These are phyloP conservation scores for Cornus controversa DNA, from an alignment of 148 eudicot species.

Conservation along the genomic window DNA sequence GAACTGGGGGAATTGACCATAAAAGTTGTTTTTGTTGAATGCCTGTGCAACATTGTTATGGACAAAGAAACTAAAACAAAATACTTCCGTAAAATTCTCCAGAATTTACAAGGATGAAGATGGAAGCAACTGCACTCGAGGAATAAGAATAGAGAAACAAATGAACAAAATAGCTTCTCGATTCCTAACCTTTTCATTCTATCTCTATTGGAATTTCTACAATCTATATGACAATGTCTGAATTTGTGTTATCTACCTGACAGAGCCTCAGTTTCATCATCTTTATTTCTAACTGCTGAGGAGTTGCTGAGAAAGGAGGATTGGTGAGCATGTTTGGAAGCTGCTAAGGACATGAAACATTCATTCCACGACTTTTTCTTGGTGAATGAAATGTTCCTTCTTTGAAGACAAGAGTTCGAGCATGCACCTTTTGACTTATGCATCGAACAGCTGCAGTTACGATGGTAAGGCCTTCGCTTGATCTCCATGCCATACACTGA, in stretches of 20 bases:
- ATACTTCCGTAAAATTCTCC: neutral
- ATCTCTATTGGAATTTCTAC: neutral
- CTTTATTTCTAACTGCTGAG: slow-evolving; percentile 4
- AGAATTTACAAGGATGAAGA: neutral
- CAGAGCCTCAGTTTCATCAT: neutral
- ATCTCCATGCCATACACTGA: slow-evolving; percentile 30
- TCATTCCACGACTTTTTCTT: slow-evolving; percentile 13
- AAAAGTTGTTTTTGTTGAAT: neutral
- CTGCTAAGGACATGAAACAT: slow-evolving; percentile 1
- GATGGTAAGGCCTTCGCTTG: slow-evolving; percentile 44
- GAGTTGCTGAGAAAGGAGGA: slow-evolving; percentile 5
- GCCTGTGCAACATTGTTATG: neutral
- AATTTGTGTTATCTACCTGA: neutral
- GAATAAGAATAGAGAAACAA: neutral
- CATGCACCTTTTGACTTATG: slow-evolving; percentile 28
- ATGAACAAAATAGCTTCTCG: neutral
- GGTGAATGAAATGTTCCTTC: slow-evolving; percentile 15
- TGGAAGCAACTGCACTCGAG: neutral
- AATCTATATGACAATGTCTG: too few species aligned
- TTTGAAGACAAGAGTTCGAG: slow-evolving; percentile 6
- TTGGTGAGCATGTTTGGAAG: slow-evolving; percentile 1
- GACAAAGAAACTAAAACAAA: neutral
- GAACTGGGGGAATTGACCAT: neutral
- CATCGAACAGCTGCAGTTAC: slow-evolving; percentile 44
- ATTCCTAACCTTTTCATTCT: neutral